Evolutionary conservation across 2,329 filamentous ascomycete species (phyloP), one percentile per base, ranked within the genome.

Genomic region (Monosporascus sp.): DNA sequence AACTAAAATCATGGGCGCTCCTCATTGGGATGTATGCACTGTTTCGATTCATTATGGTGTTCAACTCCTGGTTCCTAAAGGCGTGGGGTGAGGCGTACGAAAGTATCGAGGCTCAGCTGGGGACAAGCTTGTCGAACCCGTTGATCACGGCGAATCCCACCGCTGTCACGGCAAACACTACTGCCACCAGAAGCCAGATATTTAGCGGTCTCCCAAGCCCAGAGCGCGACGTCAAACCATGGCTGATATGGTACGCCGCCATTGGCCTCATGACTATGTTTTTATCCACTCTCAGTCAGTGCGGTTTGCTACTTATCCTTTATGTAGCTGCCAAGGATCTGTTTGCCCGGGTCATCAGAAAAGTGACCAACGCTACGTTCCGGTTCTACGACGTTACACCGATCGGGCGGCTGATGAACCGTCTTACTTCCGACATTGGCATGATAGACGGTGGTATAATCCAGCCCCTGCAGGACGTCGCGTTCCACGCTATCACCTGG

Each of bases 381-480:
- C 84, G 90, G 1, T 97, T 92, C 69, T 94, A 96, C 72, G 92
- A 97, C 65, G 84, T 90, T 4, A 96, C 92, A 0, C 92, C 92
- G 0, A 85, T 95, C 0, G 92, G 92, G 0, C 83, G 92, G 47
- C 75, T 97, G 56, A 96, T 96, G 89, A 97, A 97, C 67, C 83
- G 92, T 7, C 78, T 97, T 55, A 96, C 91, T 0, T 90, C 89
- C 1, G 91, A 97, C 63, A 94, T 96, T 71, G 89, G 88, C 27
- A 92, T 90, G 48, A 81, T 96, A 0, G 92, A 97, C 63, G 91
- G 91, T 1, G 87, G 88, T n/a, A 88, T 96, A 61, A 87, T 89
- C 47, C 72, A 77, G 9, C 85, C 90, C 14, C 82, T 96, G 48
- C 84, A 89, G 56, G 70, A 78, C 0, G 87, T 92, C 11, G 84